phyloP scores from a whole-genome alignment of 2,329 filamentous ascomycete species.

The Aspergillus sp. region DNA sequence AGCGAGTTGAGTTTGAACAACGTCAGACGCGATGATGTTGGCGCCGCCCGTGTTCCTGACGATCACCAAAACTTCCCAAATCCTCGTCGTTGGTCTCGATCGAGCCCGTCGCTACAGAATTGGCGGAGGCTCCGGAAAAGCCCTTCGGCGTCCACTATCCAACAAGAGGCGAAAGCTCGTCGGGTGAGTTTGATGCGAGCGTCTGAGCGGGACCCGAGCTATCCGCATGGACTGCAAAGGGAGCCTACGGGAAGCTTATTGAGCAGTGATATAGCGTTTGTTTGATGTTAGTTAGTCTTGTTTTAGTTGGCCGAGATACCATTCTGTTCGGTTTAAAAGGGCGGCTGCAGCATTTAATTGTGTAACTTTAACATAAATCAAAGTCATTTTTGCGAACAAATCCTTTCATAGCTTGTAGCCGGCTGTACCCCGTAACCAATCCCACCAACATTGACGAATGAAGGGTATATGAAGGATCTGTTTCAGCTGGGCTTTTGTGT shows the following conservation, averaged over 20 bases:
- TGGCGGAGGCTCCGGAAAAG: constrained; percentile 14
- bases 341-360: constrained; percentile 1
- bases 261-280: constrained; percentile 32
- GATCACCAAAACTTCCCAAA: constrained; percentile 16
- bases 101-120: constrained; percentile 17
- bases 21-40: constrained; percentile 24
- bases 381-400: neutral
- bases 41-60: constrained; percentile 17
- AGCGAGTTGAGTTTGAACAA: constrained; percentile 35
- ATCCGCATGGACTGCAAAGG: constrained; percentile 18
- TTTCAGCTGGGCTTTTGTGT: neutral
- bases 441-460: neutral
- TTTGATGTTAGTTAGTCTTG: constrained; percentile 17
- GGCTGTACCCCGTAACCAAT: neutral
- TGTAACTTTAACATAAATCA: neutral
- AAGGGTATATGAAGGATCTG: neutral
- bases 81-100: constrained; percentile 23
- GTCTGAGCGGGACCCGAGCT: constrained; percentile 19
- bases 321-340: neutral
- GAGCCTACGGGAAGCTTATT: constrained; percentile 25
- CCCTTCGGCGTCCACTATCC: constrained; percentile 18
- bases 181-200: constrained; percentile 24
- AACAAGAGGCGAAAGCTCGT: constrained; percentile 16
- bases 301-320: constrained; percentile 3
- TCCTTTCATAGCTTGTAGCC: neutral